Percentiles rank a stretch among this genome's conserved stretches.
These are phyloP conservation scores for Aspergillus sp. DNA, from an alignment of 2,329 filamentous ascomycete species.

Conservation along the genomic window DNA sequence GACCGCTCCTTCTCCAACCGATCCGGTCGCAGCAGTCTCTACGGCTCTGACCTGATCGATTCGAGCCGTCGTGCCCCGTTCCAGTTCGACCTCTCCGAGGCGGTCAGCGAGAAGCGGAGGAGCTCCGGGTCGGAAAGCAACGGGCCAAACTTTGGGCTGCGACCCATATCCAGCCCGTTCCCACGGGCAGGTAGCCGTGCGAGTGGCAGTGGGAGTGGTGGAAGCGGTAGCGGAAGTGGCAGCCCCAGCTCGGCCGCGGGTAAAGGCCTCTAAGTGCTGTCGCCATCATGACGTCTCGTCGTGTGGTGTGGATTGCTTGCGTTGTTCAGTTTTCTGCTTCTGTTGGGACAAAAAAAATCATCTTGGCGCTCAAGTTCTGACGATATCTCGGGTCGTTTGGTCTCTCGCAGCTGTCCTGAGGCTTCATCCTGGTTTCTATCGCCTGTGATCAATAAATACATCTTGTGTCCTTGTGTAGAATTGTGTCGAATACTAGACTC, in stretches of 20 bases:
- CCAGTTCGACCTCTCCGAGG: conserved; percentile 31
- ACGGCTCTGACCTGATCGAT: conserved; percentile 32
- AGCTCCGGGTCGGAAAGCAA: conserved; percentile 31
- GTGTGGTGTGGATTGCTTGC: too few species aligned
- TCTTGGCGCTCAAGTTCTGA: conserved; percentile 6
- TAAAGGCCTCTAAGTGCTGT: conserved; percentile 23
- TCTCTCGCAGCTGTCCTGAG: not conserved
- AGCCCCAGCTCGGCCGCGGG: conserved; percentile 39
- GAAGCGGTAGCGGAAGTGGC: conserved; percentile 38
- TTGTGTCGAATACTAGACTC: not conserved
- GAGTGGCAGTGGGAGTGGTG: conserved; percentile 44
- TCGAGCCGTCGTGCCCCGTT: conserved; percentile 26
- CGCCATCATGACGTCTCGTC: too few species aligned
- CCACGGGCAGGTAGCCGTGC: conserved; percentile 46
- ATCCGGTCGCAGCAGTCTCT: conserved; percentile 37
- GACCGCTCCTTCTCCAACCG: conserved; percentile 43
- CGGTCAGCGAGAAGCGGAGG: conserved; percentile 28
- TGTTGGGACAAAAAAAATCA: conserved; percentile 8
- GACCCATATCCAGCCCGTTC: conserved; percentile 37
- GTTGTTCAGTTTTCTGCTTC: conserved; percentile 8
- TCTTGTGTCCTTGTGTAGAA: conserved; percentile 13
- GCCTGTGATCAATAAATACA: conserved; percentile 10
- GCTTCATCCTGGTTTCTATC: conserved; percentile 8
- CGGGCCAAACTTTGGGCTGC: conserved; percentile 35
- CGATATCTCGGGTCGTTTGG: not conserved